Conservation (phyloP, 2,329 filamentous ascomycete species). For the Mycosphaerella sp. region DNA sequence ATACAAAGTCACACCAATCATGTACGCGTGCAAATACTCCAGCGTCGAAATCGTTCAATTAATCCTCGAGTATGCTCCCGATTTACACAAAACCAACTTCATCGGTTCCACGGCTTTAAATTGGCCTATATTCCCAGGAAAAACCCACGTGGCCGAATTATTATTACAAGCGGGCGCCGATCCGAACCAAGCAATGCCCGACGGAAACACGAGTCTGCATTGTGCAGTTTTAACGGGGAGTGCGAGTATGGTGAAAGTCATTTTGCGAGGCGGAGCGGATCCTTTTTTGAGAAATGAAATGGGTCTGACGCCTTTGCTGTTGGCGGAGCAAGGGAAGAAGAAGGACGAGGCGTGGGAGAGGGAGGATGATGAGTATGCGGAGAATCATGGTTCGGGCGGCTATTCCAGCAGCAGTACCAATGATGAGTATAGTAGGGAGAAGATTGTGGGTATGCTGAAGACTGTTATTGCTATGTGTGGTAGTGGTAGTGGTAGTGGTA, state of each 20-base stretch:
- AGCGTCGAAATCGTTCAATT: slow-evolving; percentile 24
- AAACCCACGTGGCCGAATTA: slow-evolving; percentile 24
- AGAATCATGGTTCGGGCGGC: neutral
- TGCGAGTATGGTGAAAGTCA: slow-evolving; percentile 21
- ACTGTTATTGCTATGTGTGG: slow-evolving; percentile 15
- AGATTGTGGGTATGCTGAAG: slow-evolving; percentile 13
- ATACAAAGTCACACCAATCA: slow-evolving; percentile 31
- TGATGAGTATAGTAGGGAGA: neutral
- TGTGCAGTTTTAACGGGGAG: slow-evolving; percentile 28
- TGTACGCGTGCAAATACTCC: slow-evolving; percentile 32
- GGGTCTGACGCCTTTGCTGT: slow-evolving; percentile 25
- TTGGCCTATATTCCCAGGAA: slow-evolving; percentile 29
- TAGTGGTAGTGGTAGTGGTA: neutral
- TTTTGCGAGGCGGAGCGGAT: slow-evolving; percentile 29
- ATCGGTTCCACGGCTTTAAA: slow-evolving; percentile 30
- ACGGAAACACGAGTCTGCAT: slow-evolving; percentile 30
- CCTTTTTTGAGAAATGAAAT: slow-evolving; percentile 24
- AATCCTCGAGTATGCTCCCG: slow-evolving; percentile 26
- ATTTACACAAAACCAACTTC: slow-evolving; percentile 26
- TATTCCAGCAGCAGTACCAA: neutral
- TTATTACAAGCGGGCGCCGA: slow-evolving; percentile 28
- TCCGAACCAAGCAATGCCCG: slow-evolving; percentile 24
- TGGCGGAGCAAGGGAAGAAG: too few species aligned
- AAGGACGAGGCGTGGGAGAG: slow-evolving; percentile 6
- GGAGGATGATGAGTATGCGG: neutral